Conservation (phyloP, 2,329 filamentous ascomycete species). For the Claviceps sp. region DNA sequence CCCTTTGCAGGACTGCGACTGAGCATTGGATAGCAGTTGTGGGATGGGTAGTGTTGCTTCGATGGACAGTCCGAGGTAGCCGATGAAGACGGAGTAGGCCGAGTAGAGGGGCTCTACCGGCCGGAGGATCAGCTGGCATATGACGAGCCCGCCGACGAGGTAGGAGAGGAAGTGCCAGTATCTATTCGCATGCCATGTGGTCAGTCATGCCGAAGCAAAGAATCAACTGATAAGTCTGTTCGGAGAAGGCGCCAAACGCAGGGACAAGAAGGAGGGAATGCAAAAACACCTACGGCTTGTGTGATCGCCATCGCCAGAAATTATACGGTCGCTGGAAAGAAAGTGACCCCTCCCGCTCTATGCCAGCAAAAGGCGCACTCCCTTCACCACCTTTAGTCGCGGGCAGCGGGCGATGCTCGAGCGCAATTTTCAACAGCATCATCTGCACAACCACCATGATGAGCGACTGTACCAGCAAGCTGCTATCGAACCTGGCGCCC, state of each 20-base stretch:
- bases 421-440: slow-evolving; percentile 51
- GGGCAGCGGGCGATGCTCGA: slow-evolving; percentile 50
- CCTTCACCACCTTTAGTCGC: slow-evolving; percentile 48
- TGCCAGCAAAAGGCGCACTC: slow-evolving; percentile 47
- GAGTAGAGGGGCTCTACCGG: slow-evolving; percentile 43
- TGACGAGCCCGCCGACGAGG: slow-evolving; percentile 46
- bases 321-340: slow-evolving; percentile 50
- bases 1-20: slow-evolving; percentile 57
- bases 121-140: slow-evolving; percentile 54
- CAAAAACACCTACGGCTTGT: slow-evolving; percentile 42
- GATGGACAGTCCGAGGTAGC: slow-evolving; percentile 62
- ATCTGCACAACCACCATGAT: slow-evolving; percentile 53
- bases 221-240: not conserved
- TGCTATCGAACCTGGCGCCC: slow-evolving; percentile 49
- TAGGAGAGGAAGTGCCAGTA: slow-evolving; percentile 71
- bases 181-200: slow-evolving; percentile 13
- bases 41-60: slow-evolving; percentile 74
- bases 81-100: slow-evolving; percentile 53
- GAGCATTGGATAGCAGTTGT: slow-evolving; percentile 60
- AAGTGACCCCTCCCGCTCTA: slow-evolving; percentile 24
- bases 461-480: slow-evolving; percentile 50
- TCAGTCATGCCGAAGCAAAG: too few species aligned
- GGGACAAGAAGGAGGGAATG: not conserved
- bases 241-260: not conserved
- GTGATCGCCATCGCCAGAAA: slow-evolving; percentile 72